Evolutionary conservation across 2,329 filamentous ascomycete species (phyloP).

Genomic region (Cylindrodendrum hubeiense): DNA sequence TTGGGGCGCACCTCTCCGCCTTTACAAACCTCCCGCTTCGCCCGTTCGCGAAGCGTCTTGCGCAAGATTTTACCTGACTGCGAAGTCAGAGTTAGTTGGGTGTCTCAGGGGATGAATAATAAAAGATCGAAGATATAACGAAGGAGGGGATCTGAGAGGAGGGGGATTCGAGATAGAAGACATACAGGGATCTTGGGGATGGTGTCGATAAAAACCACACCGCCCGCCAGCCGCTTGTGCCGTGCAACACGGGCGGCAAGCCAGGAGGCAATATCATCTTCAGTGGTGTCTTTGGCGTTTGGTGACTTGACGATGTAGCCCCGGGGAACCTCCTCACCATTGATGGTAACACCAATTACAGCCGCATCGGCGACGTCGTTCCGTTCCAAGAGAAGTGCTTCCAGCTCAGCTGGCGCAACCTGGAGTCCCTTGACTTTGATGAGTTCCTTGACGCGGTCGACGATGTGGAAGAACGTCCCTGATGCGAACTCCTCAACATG

Average conservation of each 20-base stretch:
- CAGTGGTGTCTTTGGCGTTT: conserved; percentile 32
- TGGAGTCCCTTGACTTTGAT: conserved; percentile 73
- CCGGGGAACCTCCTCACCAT: conserved; percentile 70
- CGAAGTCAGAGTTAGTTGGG: conserved; percentile 23
- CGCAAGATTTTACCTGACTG: conserved; percentile 77
- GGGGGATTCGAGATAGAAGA: background rate
- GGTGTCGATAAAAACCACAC: conserved; percentile 74
- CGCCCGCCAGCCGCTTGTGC: conserved; percentile 77
- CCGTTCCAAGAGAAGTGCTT: conserved; percentile 53
- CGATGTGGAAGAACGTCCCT: conserved; percentile 70
- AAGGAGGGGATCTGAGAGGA: background rate
- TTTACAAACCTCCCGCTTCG: conserved; percentile 64
- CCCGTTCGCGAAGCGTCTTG: conserved; percentile 69
- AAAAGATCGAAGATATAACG: background rate
- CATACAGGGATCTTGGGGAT: conserved; percentile 72
- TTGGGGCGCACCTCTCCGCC: conserved; percentile 47
- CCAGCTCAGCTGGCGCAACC: conserved; percentile 67
- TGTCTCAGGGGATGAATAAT: background rate
- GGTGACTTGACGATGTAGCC: conserved; percentile 68
- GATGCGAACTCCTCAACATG: conserved; percentile 70
- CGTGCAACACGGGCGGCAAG: conserved; percentile 72
- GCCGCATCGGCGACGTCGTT: conserved; percentile 70
- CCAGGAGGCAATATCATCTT: conserved; percentile 70
- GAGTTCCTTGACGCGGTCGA: conserved; percentile 78
- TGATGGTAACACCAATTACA: conserved; percentile 69